These are phyloP conservation scores for Claviceps maximensis DNA, from an alignment of 2,329 filamentous ascomycete species.

Conservation along the genomic window DNA sequence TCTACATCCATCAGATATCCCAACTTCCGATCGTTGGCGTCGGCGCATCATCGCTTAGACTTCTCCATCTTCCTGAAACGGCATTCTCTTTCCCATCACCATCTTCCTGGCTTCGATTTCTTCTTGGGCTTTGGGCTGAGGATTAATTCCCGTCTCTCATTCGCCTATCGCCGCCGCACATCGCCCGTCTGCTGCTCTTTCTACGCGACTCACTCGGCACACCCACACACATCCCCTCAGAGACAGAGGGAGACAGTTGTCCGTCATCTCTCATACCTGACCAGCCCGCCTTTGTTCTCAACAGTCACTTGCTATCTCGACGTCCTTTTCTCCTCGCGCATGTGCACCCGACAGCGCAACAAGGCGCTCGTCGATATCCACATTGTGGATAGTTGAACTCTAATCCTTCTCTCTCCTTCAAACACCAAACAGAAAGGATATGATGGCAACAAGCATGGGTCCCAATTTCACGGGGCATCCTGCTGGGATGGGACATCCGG, in stretches of 20 bases:
- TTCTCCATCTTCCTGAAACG: not conserved
- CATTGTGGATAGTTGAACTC: conserved; percentile 41
- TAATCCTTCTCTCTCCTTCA: not conserved
- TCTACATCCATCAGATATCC: conserved; percentile 3
- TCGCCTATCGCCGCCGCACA: conserved; percentile 2
- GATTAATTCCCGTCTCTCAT: not conserved
- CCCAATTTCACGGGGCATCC: conserved; percentile 55
- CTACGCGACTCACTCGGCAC: conserved; percentile 1
- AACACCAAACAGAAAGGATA: conserved; percentile 20
- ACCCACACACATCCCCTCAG: not conserved
- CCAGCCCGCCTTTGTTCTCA: no score
- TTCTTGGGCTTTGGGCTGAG: not conserved
- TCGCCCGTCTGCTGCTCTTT: not conserved
- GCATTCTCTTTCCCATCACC: not conserved
- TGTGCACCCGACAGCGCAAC: conserved; percentile 36
- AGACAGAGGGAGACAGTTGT: not conserved
- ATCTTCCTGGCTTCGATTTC: not conserved
- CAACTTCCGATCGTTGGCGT: conserved; percentile 1
- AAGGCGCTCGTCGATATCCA: conserved; percentile 41
- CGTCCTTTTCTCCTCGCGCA: conserved; percentile 12
- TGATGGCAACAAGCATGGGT: conserved; percentile 57
- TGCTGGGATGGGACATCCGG: conserved; percentile 58
- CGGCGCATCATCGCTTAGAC: not conserved
- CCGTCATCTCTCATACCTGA: no score
- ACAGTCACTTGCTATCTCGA: not conserved